Percentiles rank a stretch among this genome's conserved stretches.
Evolutionary conservation across 306 rosid species (phyloP).

Genomic region (Lablab purpureus): DNA sequence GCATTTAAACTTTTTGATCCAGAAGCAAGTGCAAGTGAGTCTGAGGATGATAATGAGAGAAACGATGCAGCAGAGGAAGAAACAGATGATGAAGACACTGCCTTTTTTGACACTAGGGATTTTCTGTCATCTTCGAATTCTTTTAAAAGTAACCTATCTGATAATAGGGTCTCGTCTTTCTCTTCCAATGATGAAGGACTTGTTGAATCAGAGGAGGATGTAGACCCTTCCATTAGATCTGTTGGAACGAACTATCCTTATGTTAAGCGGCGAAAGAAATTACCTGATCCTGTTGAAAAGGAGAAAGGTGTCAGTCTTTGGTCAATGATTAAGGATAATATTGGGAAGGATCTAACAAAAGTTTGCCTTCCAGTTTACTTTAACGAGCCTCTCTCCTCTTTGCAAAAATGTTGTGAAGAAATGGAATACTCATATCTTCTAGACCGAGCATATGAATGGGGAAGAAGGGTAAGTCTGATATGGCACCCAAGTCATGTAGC

Average conservation of each 20-base stretch:
- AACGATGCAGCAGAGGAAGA: conserved; percentile 94
- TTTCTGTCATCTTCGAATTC: conserved; percentile 93
- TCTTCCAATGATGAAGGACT: conserved; percentile 89
- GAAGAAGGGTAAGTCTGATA: conserved; percentile 71
- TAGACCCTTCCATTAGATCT: conserved; percentile 69
- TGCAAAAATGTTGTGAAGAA: conserved; percentile 94
- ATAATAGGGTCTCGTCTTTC: conserved; percentile 73
- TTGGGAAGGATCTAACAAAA: conserved; percentile 96
- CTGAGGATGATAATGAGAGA: conserved; percentile 93
- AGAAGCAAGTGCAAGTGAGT: conserved; percentile 84
- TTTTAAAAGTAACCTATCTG: conserved; percentile 85
- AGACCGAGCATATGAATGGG: conserved; percentile 97
- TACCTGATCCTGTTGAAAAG: conserved; percentile 93
- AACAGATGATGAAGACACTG: conserved; percentile 86
- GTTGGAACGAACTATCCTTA: conserved; percentile 70
- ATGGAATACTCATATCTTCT: conserved; percentile 91
- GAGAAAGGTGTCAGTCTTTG: conserved; percentile 98
- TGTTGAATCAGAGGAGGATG: conserved; percentile 73
- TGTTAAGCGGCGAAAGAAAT: conserved; percentile 87
- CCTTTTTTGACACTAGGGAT: conserved; percentile 94
- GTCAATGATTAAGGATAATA: conserved; percentile 98
- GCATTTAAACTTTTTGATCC: conserved; percentile 41
- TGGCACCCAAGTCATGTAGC: not conserved
- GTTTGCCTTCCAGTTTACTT: conserved; percentile 97
- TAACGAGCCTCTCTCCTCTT: conserved; percentile 93